These are phyloP conservation scores for Penicillium pulvis DNA, from an alignment of 495 filamentous ascomycete genomes.

Conservation along the genomic window DNA sequence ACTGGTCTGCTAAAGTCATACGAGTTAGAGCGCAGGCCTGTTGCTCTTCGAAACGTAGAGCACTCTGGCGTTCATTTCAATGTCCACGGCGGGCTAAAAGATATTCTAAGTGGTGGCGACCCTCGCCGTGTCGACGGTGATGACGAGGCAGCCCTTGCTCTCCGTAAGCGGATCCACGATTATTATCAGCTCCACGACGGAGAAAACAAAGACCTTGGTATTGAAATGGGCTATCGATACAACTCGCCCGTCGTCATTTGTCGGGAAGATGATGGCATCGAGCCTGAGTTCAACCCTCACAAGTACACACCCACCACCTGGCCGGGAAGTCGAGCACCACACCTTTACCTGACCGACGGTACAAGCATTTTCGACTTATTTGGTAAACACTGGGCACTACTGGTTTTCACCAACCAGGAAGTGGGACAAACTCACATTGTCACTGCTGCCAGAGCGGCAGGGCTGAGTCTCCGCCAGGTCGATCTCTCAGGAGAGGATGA, in stretches of 20 bases:
- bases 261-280: not conserved
- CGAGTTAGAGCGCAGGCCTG: slow-evolving; percentile 27
- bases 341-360: not conserved
- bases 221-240: slow-evolving; percentile 19
- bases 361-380: not conserved
- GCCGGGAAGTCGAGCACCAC: not conserved
- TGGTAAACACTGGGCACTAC: not conserved
- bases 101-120: not conserved
- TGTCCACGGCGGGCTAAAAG: not conserved
- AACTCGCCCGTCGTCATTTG: not conserved
- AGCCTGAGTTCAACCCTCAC: not conserved
- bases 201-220: slow-evolving; percentile 14
- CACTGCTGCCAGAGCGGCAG: too few species aligned
- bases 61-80: not conserved
- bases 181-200: slow-evolving; percentile 14
- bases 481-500: not conserved
- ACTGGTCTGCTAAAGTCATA: slow-evolving; percentile 22
- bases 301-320: not conserved
- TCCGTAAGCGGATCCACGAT: slow-evolving; percentile 6
- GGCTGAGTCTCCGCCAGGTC: not conserved
- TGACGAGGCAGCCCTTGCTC: not conserved
- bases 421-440: not conserved
- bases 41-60: not conserved
- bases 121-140: slow-evolving; percentile 6
- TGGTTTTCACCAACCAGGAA: not conserved